Percentiles rank a stretch among this genome's conserved stretches.
Conservation (phyloP, 345 rosid species). For the Balakata baccata region DNA sequence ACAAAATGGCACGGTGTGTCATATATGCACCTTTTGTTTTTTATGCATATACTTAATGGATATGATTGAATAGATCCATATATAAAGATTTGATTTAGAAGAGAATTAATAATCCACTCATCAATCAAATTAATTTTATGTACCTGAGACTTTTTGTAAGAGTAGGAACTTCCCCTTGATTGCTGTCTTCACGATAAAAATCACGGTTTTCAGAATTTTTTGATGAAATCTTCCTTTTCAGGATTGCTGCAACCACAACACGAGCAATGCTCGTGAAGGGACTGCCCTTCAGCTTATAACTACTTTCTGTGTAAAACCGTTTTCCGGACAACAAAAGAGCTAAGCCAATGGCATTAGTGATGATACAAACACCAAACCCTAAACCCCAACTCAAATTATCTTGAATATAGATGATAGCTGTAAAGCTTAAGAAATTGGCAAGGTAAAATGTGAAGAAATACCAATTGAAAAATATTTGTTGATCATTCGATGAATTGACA, state of each 20-base stretch:
- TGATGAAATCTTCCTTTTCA: slow-evolving; percentile 1
- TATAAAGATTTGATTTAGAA: too few relatives aligned
- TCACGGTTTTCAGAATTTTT: background rate
- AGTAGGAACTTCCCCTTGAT: background rate
- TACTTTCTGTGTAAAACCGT: slow-evolving; percentile 9
- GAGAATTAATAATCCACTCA: too few relatives aligned
- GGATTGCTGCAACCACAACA: slow-evolving; percentile 23
- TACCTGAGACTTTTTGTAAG: background rate
- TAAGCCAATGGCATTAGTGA: slow-evolving; percentile 14
- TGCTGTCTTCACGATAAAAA: background rate
- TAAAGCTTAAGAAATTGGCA: slow-evolving; percentile 2
- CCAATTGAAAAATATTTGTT: slow-evolving; percentile 25
- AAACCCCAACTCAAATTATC: slow-evolving; percentile 29
- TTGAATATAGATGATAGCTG: slow-evolving; percentile 20
- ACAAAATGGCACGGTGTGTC: too few relatives aligned
- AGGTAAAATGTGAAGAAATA: slow-evolving; percentile 14
- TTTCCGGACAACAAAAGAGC: slow-evolving; percentile 15
- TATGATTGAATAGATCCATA: too few relatives aligned
- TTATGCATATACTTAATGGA: too few relatives aligned
- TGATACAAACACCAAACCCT: slow-evolving; percentile 24
- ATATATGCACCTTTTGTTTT: too few relatives aligned
- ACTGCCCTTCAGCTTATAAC: slow-evolving; percentile 19
- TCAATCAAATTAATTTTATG: too few relatives aligned
- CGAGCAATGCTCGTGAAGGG: slow-evolving; percentile 18
- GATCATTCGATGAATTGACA: background rate